Base-by-base conservation (phyloP, 441 rosid species). In the Populus hybrid region DNA sequence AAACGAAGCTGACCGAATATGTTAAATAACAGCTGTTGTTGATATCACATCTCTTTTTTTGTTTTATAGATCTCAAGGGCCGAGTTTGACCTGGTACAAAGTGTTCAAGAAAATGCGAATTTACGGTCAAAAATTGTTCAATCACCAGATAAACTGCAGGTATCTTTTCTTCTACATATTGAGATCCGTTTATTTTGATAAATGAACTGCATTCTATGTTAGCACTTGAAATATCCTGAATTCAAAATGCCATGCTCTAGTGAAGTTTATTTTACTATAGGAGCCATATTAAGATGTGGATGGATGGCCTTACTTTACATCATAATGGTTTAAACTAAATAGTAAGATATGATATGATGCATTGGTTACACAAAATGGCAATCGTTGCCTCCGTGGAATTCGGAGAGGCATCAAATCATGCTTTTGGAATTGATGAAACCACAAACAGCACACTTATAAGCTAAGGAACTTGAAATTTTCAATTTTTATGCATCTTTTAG, bases 101-200 rank as follows among this genome's bases (percentile, higher is more conserved):
- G 91, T 78, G 95, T 87, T 46, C 97, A 90, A 86, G 95, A 91
- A 77, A 95, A 94, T 84, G 95, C 92, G 75, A 88, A 86, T 74
- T 86, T 92, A 34, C 90, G 94, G 12, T 88, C 97, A 59, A 89
- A 85, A 86, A 87, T 95, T 77, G 98, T 94, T 83, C 98, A 95
- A 63, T 95, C 99, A 26, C 98, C 99, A 26, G 97, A 92, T 78
- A 95, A 95, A 80, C 82, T 94, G 82, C 97, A 92, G 99, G 99
- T 95, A 67, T 21, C 46, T 64, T 75, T 77, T 36, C 30, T 53
- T 73, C 28, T 34, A 23, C 59, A 35, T 11, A 21, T 59, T 64
- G 23, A 34, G 28, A 35, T 35, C 20, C 59, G 1, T 50, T 50
- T 50, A 50, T 50, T 50, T 50, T 50, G 59, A 50, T 5, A 50